Evolutionary conservation across 352 stramenopile species (phyloP).

Genomic region (Globisporangium takayamanum): DNA sequence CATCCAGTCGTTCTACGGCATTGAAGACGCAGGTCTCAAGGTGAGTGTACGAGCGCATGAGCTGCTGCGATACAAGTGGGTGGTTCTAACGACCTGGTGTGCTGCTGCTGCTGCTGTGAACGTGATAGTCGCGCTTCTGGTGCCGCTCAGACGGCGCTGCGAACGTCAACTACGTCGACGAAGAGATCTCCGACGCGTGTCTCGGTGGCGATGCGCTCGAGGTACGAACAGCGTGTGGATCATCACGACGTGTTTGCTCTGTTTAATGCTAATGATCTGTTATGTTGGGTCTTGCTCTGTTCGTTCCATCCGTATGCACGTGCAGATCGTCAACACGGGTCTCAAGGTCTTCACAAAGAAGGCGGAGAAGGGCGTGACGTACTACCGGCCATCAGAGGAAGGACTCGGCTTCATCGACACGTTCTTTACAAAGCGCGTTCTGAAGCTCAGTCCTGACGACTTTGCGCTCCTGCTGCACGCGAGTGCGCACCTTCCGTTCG

Average conservation of each 20-base stretch:
- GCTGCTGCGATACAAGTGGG: not conserved
- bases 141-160: slow-evolving; percentile 68
- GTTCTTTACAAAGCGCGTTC: slow-evolving; percentile 81
- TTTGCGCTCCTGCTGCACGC: slow-evolving; percentile 41
- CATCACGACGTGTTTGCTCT: not conserved
- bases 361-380: slow-evolving; percentile 52
- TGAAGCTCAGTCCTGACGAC: slow-evolving; percentile 35
- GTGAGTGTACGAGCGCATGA: slow-evolving; percentile 14
- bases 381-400: slow-evolving; percentile 86
- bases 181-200: slow-evolving; percentile 53
- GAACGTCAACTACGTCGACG: slow-evolving; percentile 78
- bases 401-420: slow-evolving; percentile 78
- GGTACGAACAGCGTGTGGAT: slow-evolving; percentile 15
- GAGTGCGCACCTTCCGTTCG: slow-evolving; percentile 52
- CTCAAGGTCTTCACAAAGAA: slow-evolving; percentile 87
- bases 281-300: not conserved
- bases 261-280: not conserved
- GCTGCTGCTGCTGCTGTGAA: not conserved
- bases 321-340: slow-evolving; percentile 90
- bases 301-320: not conserved
- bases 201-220: slow-evolving; percentile 63
- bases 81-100: not conserved
- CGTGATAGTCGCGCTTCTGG: slow-evolving; percentile 40
- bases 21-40: slow-evolving; percentile 44
- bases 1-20: slow-evolving; percentile 59